Percentiles rank a stretch among this genome's conserved stretches.
Conservation (phyloP, 2,329 filamentous ascomycete species). For the Thielaviopsis cerberus region DNA sequence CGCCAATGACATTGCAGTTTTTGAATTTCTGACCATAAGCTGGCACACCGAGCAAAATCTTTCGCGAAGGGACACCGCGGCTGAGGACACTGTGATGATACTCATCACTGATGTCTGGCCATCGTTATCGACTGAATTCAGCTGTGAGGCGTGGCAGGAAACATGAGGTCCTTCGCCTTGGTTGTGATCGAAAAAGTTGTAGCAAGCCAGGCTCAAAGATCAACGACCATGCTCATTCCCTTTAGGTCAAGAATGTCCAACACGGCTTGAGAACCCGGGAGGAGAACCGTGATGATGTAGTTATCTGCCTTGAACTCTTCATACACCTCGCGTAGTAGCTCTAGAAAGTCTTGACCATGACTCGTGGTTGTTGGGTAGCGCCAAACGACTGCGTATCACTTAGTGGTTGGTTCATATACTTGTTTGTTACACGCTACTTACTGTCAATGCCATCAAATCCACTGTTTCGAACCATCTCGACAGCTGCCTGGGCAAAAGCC, state of each 20-base stretch:
- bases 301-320: not conserved
- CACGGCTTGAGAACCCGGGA: not conserved
- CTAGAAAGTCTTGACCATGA: not conserved
- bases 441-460: conserved; percentile 7
- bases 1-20: not conserved
- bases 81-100: not conserved
- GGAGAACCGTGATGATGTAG: conserved; percentile 3
- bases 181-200: not conserved
- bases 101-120: not conserved
- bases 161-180: not conserved
- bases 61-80: not conserved
- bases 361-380: not conserved
- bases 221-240: not conserved
- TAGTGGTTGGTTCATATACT: not conserved
- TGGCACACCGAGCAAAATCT: conserved; percentile 3
- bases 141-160: not conserved
- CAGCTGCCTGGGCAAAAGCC: not conserved
- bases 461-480: not conserved
- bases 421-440: not conserved
- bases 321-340: not conserved
- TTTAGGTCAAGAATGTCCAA: not conserved
- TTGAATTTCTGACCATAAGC: not conserved
- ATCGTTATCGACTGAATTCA: not conserved
- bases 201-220: not conserved
- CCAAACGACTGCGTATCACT: conserved; percentile 1